These are phyloP conservation scores for Boletus chippewaensis DNA, from an alignment of 1,284 basidiomycete genomes.

Conservation along the genomic window DNA sequence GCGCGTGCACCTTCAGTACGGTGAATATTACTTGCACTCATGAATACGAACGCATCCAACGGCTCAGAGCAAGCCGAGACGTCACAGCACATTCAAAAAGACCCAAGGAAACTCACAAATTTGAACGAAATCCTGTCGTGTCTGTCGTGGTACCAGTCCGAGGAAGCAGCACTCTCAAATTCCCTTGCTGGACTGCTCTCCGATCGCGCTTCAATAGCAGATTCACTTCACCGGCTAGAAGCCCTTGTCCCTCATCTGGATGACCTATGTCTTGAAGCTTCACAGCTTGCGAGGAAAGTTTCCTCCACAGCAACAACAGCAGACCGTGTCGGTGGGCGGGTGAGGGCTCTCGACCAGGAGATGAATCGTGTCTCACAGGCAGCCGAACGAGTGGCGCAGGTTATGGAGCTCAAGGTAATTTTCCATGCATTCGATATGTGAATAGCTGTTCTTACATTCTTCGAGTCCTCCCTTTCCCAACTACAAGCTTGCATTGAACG, in stretches of 20 bases:
- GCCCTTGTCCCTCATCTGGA: slow-evolving; percentile 61
- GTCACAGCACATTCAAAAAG: slow-evolving; percentile 16
- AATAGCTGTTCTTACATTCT: slow-evolving; percentile 11
- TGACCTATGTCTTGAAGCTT: slow-evolving; percentile 56
- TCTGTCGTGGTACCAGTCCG: slow-evolving; percentile 68
- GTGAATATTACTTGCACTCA: slow-evolving; percentile 2
- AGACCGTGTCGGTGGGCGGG: slow-evolving; percentile 83
- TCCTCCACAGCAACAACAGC: slow-evolving; percentile 75
- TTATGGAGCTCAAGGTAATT: slow-evolving; percentile 85
- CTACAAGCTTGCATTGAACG: slow-evolving; percentile 74
- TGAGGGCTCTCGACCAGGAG: slow-evolving; percentile 84
- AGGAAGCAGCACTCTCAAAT: slow-evolving; percentile 72
- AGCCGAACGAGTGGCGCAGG: slow-evolving; percentile 76
- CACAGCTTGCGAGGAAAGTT: slow-evolving; percentile 51
- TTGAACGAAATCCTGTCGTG: slow-evolving; percentile 64
- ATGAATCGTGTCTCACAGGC: slow-evolving; percentile 83
- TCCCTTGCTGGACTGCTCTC: slow-evolving; percentile 72
- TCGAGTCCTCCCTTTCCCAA: slow-evolving; percentile 71
- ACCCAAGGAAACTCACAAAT: slow-evolving; percentile 52
- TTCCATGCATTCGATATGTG: background rate
- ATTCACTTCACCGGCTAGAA: slow-evolving; percentile 59
- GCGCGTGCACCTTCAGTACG: background rate
- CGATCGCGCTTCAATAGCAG: slow-evolving; percentile 58
- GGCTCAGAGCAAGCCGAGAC: slow-evolving; percentile 9
- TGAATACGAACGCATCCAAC: slow-evolving; percentile 9